Evolutionary conservation across 768 basidiomycete genomes (phyloP), one percentile per base, ranked within the genome.

Genomic region (Inosperma sp.): DNA sequence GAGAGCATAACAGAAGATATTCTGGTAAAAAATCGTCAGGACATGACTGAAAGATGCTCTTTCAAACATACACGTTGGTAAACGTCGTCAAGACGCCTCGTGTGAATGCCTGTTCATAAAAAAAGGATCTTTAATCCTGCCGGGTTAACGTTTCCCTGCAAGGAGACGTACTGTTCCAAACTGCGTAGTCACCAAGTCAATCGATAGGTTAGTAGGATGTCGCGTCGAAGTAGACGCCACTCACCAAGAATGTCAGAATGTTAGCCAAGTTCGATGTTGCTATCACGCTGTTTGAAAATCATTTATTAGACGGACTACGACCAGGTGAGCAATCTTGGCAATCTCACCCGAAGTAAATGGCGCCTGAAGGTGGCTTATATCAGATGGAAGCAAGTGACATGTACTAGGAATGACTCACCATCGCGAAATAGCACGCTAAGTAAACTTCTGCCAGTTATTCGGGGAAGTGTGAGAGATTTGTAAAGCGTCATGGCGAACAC

Each of bases 401-500:
- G 19, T 43, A 14, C 17, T 22, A 17, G 10, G 19, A 21, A 4
- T 2, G 5, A 37, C 53, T 35, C 34, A 73, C 74, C 75, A 61
- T 75, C 74, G 34, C 74, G 66, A 16, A 74, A 44, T 16, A 76
- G 53, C 21, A 72, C 51, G 22, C 51, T 51, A 16, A 73, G n/a
- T 49, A 77, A 48, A 8, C 51, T 60, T 16, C 61, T 49, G 10
- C 58, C 62, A 22, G 55, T 51, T 12, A 49, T 49, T 10, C 61
- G 56, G 1, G 62, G 60, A 2, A 68, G 39, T 7, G 52, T 55
- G 14, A 73, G 55, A 3, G 73, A 63, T 46, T 73, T 74, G 55
- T 66, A 69, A 16, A 75, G 51, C 6, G 74, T 77, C 63, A 75
- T 64, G 16, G 47, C 56, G 43, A 77, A 73, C 3, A 77, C 66